Percentiles rank a stretch among this genome's conserved stretches.
Evolutionary conservation across 768 basidiomycete genomes (phyloP).

Genomic region (Ramaria sp.): DNA sequence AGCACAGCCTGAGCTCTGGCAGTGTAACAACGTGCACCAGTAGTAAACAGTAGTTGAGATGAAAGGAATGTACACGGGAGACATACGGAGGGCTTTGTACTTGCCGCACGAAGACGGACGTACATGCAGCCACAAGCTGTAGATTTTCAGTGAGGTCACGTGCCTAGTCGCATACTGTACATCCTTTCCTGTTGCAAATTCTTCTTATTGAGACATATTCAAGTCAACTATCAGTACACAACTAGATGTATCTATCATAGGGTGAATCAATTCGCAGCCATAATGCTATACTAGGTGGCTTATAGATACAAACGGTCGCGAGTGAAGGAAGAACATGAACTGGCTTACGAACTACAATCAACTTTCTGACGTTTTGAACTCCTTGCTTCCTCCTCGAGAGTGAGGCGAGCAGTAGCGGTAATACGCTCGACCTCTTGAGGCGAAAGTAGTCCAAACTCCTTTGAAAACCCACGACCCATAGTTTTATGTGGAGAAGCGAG

Average conservation of each 20-base stretch:
- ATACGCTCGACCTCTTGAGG: conserved; percentile 7
- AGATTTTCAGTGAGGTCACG: not conserved
- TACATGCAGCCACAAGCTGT: not conserved
- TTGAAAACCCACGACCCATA: conserved; percentile 1
- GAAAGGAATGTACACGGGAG: not conserved
- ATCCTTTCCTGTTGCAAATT: not conserved
- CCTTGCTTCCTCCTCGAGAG: conserved; percentile 1
- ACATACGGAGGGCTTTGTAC: not conserved
- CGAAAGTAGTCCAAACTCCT: conserved; percentile 8
- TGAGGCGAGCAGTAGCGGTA: not conserved
- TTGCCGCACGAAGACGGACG: not conserved
- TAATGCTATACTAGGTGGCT: not conserved
- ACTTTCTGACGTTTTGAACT: conserved; percentile 2
- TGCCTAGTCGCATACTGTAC: not conserved
- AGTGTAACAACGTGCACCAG: not conserved
- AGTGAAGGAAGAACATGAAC: not conserved
- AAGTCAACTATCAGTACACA: not conserved
- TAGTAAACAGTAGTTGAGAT: not conserved
- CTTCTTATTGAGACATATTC: not conserved
- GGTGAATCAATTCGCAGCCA: not conserved
- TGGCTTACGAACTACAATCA: not conserved
- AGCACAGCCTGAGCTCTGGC: not conserved
- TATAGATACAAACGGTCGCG: not conserved
- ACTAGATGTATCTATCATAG: not conserved
- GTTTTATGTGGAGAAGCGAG: conserved; percentile 1